phyloP scores from a whole-genome alignment of 257 asterid species.

The Coffea canephora region DNA sequence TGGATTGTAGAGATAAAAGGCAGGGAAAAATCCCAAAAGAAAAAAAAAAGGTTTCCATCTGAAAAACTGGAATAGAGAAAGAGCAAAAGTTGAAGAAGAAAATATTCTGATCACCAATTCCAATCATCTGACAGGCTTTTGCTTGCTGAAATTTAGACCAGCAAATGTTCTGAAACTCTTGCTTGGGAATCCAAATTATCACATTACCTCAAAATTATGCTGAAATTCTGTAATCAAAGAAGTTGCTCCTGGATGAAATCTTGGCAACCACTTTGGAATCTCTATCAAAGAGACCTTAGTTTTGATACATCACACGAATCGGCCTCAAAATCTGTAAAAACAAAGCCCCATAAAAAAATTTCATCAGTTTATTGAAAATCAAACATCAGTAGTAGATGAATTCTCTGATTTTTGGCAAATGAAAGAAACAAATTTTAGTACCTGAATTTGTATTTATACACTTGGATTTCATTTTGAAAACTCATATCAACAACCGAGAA shows the following conservation, averaged over 20 bases:
- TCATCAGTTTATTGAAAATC: neutral
- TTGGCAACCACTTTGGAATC: neutral
- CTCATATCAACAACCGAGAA: neutral
- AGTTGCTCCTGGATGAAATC: neutral
- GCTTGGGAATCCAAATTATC: neutral
- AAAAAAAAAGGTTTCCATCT: neutral
- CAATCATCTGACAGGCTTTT: no score
- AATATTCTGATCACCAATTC: neutral
- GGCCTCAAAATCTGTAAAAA: neutral
- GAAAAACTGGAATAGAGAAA: neutral
- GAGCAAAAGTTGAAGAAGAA: neutral
- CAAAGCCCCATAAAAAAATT: neutral
- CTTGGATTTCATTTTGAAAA: neutral
- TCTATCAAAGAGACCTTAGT: neutral
- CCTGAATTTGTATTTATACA: neutral
- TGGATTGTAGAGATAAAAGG: neutral
- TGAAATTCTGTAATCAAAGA: neutral
- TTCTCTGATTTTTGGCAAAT: neutral
- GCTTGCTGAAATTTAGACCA: neutral
- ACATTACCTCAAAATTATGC: constrained; percentile 13
- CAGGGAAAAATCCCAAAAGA: no score
- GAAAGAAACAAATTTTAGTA: neutral
- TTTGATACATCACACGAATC: neutral
- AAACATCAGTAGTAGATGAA: neutral
- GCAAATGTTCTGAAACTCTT: neutral